These are phyloP conservation scores for Eremomyces bilateralis DNA, from an alignment of 495 filamentous ascomycete species.

Conservation along the genomic window DNA sequence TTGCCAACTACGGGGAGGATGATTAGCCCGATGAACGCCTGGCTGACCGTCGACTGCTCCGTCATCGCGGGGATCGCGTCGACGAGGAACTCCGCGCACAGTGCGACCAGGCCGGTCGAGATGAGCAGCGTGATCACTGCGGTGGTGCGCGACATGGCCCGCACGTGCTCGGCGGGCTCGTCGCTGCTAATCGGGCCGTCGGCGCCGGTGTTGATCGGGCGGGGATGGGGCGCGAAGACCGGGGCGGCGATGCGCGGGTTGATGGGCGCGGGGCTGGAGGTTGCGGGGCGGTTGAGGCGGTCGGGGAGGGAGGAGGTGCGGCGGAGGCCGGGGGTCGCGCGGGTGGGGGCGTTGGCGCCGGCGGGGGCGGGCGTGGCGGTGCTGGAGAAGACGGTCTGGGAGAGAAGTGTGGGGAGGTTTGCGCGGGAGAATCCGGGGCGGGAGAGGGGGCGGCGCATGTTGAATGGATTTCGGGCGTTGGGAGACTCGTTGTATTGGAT, in stretches of 20 bases:
- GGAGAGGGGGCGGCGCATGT: constrained; percentile 25
- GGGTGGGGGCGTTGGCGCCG: constrained; percentile 2
- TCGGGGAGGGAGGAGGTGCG: constrained; percentile 65
- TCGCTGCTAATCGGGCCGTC: too few relatives aligned
- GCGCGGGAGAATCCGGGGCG: too few relatives aligned
- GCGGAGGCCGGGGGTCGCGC: constrained; percentile 36
- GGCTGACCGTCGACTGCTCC: constrained; percentile 35
- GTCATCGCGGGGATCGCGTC: constrained; percentile 58
- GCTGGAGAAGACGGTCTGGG: constrained; percentile 38
- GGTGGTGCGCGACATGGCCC: constrained; percentile 47
- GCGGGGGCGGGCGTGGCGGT: constrained; percentile 9
- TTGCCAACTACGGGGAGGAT: constrained; percentile 82
- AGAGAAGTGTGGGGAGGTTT: constrained; percentile 35
- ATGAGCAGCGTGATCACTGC: constrained; percentile 53
- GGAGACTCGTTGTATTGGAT: constrained; percentile 6
- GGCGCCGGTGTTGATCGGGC: too few relatives aligned
- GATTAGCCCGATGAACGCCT: constrained; percentile 75
- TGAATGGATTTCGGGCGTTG: constrained; percentile 24
- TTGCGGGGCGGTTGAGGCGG: constrained; percentile 29
- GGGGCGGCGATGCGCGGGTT: constrained; percentile 17
- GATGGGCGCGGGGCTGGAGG: constrained; percentile 16
- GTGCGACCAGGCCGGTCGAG: constrained; percentile 58
- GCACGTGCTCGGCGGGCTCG: constrained; percentile 18
- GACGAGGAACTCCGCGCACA: constrained; percentile 77
- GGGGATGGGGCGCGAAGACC: constrained; percentile 1